Conservation (phyloP, 129 eudicot genomes). For the Rutidosis leptorrhynchoides region DNA sequence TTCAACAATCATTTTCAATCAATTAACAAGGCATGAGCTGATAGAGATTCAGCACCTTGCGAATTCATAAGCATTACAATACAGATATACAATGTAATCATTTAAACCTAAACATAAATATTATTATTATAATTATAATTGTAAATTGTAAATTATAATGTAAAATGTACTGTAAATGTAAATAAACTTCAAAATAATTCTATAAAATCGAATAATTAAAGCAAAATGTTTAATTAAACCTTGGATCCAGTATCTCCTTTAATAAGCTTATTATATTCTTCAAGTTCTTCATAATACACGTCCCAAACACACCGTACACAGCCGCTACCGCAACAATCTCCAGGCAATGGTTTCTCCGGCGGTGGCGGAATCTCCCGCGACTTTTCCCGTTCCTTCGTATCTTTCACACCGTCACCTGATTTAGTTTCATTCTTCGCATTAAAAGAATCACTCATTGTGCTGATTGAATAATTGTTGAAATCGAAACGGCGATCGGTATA, state of each 20-base stretch:
- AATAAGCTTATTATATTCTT: slow-evolving; percentile 48
- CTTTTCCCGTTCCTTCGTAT: slow-evolving; percentile 28
- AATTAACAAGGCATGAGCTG: slow-evolving; percentile 1
- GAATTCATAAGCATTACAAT: slow-evolving; percentile 18
- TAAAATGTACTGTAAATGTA: too few relatives aligned
- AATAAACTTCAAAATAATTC: background rate
- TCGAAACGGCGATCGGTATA: slow-evolving; percentile 5
- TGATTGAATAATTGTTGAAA: background rate
- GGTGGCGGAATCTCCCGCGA: slow-evolving; percentile 50
- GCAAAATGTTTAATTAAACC: slow-evolving; percentile 24
- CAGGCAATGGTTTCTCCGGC: slow-evolving; percentile 95
- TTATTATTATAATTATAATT: too few relatives aligned
- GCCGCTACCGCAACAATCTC: slow-evolving; percentile 90
- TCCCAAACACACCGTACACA: slow-evolving; percentile 97
- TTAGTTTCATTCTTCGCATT: slow-evolving; percentile 12
- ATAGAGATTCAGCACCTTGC: background rate
- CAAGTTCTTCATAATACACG: slow-evolving; percentile 72
- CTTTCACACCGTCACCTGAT: slow-evolving; percentile 19
- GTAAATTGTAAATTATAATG: too few relatives aligned
- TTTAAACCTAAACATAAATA: background rate
- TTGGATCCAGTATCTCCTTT: slow-evolving; percentile 29
- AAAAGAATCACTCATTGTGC: slow-evolving; percentile 33
- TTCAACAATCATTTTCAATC: slow-evolving; percentile 21
- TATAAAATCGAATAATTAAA: slow-evolving; percentile 10
- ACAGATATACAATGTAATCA: slow-evolving; percentile 10